Conservation (phyloP, 495 filamentous ascomycete species). For the Penicillium waksmanii region DNA sequence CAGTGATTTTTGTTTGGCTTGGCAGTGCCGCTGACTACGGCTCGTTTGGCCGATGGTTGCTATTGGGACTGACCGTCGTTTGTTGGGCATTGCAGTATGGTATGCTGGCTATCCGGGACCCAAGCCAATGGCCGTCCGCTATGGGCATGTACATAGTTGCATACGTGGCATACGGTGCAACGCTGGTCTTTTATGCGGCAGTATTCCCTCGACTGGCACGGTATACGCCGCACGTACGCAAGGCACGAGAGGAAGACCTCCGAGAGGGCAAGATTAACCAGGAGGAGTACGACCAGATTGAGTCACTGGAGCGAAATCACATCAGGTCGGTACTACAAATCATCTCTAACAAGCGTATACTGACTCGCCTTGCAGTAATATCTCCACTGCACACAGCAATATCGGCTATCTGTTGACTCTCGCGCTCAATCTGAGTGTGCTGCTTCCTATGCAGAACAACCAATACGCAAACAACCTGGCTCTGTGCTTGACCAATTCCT, state of each 20-base stretch:
- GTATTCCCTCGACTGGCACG: conserved; percentile 51
- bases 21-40: conserved; percentile 56
- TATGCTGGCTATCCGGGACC: conserved; percentile 47
- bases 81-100: conserved; percentile 54
- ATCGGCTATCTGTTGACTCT: conserved; percentile 52
- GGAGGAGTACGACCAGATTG: conserved; percentile 49
- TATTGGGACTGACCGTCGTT: conserved; percentile 48
- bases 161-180: conserved; percentile 52
- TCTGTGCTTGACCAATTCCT: conserved; percentile 52
- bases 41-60: conserved; percentile 53
- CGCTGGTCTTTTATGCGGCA: conserved; percentile 53
- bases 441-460: conserved; percentile 46
- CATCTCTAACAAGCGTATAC: too few species aligned
- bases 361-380: conserved; percentile 30
- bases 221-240: conserved; percentile 52
- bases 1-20: conserved; percentile 52
- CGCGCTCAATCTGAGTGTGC: conserved; percentile 49
- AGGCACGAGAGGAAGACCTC: conserved; percentile 50
- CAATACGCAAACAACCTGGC: conserved; percentile 51
- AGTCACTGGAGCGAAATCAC: conserved; percentile 53
- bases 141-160: conserved; percentile 54
- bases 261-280: conserved; percentile 45
- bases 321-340: conserved; percentile 35
- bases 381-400: conserved; percentile 55
- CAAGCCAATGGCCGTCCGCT: conserved; percentile 51